These are phyloP conservation scores for Fusarium austroafricanum DNA, from an alignment of 2,329 filamentous ascomycete genomes.

Conservation along the genomic window DNA sequence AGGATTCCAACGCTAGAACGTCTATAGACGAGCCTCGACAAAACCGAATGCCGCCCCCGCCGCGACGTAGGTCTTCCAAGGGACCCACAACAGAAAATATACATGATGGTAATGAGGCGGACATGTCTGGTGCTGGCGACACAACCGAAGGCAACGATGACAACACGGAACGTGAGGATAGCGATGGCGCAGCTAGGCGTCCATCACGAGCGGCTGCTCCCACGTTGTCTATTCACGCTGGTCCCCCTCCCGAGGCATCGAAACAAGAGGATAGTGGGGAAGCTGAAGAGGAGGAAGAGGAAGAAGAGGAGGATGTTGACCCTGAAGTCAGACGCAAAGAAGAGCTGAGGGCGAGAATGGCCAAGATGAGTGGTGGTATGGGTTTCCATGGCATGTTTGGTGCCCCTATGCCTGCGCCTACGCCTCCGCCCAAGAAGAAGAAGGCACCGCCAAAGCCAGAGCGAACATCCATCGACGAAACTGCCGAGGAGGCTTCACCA, in stretches of 20 bases:
- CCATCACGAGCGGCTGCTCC: slow-evolving; percentile 56
- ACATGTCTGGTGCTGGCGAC: slow-evolving; percentile 73
- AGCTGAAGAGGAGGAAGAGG: slow-evolving; percentile 75
- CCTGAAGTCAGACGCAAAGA: slow-evolving; percentile 87
- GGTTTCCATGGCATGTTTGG: slow-evolving; percentile 96
- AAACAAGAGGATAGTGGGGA: slow-evolving; percentile 66
- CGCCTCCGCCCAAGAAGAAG: slow-evolving; percentile 64
- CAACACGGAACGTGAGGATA: slow-evolving; percentile 78
- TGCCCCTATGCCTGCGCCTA: slow-evolving; percentile 73
- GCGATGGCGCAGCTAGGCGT: slow-evolving; percentile 67
- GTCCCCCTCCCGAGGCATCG: slow-evolving; percentile 33
- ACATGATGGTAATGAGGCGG: slow-evolving; percentile 72
- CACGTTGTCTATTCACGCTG: slow-evolving; percentile 47
- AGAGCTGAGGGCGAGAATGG: slow-evolving; percentile 94
- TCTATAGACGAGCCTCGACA: slow-evolving; percentile 61
- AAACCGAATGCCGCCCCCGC: slow-evolving; percentile 54
- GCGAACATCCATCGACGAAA: slow-evolving; percentile 56
- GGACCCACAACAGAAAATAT: slow-evolving; percentile 56
- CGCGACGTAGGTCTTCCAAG: slow-evolving; percentile 66
- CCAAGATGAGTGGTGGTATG: slow-evolving; percentile 98
- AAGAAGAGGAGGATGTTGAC: slow-evolving; percentile 87
- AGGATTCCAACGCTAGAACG: slow-evolving; percentile 60
- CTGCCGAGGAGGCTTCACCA: slow-evolving; percentile 59
- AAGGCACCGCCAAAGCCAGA: slow-evolving; percentile 59
- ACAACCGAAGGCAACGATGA: slow-evolving; percentile 72